phyloP scores from a whole-genome alignment of 805 yeast species.

The Candida ipomoeae region DNA sequence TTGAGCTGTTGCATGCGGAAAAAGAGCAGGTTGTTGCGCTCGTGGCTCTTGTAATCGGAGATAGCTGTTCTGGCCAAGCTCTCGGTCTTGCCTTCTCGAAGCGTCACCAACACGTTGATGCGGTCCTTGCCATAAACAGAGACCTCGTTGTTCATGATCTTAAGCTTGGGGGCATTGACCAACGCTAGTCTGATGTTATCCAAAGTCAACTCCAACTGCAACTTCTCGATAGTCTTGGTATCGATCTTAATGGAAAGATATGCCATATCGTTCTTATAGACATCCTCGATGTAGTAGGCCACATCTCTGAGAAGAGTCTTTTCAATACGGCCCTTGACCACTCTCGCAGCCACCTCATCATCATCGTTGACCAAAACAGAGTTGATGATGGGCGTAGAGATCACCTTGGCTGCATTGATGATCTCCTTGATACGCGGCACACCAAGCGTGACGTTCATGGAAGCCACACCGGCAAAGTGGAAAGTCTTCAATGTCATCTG shows the following conservation, averaged over 20 bases:
- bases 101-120: constrained; percentile 58
- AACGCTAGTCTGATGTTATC: constrained; percentile 86
- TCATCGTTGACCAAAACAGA: constrained; percentile 88
- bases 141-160: constrained; percentile 71
- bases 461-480: constrained; percentile 97
- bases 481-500: constrained; percentile 96
- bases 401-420: constrained; percentile 91
- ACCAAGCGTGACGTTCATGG: constrained; percentile 94
- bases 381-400: constrained; percentile 94
- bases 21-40: constrained; percentile 52
- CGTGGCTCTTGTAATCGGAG: constrained; percentile 38
- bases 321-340: constrained; percentile 95
- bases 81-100: constrained; percentile 35
- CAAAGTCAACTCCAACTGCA: constrained; percentile 83
- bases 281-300: constrained; percentile 88
- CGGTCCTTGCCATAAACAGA: constrained; percentile 60
- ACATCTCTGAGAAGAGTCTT: constrained; percentile 85
- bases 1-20: constrained; percentile 87
- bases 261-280: constrained; percentile 75
- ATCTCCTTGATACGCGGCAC: constrained; percentile 98
- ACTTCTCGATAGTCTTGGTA: constrained; percentile 73
- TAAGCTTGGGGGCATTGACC: constrained; percentile 80
- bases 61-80: constrained; percentile 28
- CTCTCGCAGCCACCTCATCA: constrained; percentile 97
- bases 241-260: constrained; percentile 80